These are phyloP conservation scores for Ophiognomonia clavigignenti-juglandacearum DNA, from an alignment of 2,329 filamentous ascomycete species.

Conservation along the genomic window DNA sequence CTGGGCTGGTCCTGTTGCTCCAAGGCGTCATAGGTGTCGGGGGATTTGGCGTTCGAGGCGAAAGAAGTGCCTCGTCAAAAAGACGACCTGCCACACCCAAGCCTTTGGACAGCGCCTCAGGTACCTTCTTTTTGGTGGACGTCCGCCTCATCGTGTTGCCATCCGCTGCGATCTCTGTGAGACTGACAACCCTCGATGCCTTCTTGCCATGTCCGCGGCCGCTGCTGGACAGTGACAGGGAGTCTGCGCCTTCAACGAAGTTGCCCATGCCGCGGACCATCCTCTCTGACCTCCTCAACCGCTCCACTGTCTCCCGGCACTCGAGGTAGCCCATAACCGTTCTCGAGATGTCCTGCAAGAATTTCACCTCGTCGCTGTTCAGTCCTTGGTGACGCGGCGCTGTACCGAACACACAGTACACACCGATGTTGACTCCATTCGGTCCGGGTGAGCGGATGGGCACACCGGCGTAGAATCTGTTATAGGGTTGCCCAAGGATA, in stretches of 20 bases:
- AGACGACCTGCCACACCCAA: background rate
- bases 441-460: constrained; percentile 31
- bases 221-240: background rate
- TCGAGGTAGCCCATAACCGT: constrained; percentile 34
- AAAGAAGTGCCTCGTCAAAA: background rate
- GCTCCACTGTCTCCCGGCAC: constrained; percentile 21
- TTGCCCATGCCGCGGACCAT: constrained; percentile 32
- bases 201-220: constrained; percentile 1
- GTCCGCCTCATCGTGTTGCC: background rate
- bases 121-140: background rate
- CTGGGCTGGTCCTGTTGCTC: background rate
- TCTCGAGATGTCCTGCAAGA: constrained; percentile 22
- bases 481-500: constrained; percentile 18
- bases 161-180: too few relatives aligned
- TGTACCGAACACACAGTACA: constrained; percentile 31
- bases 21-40: background rate
- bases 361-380: constrained; percentile 22
- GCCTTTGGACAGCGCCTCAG: background rate
- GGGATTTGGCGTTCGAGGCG: background rate
- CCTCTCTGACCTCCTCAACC: constrained; percentile 27
- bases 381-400: constrained; percentile 21
- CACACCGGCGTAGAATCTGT: constrained; percentile 35
- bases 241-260: constrained; percentile 28
- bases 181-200: too few relatives aligned
- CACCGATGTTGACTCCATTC: constrained; percentile 37